These are phyloP conservation scores for Trifolium fragiferum DNA, from an alignment of 306 rosid genomes.

Conservation along the genomic window DNA sequence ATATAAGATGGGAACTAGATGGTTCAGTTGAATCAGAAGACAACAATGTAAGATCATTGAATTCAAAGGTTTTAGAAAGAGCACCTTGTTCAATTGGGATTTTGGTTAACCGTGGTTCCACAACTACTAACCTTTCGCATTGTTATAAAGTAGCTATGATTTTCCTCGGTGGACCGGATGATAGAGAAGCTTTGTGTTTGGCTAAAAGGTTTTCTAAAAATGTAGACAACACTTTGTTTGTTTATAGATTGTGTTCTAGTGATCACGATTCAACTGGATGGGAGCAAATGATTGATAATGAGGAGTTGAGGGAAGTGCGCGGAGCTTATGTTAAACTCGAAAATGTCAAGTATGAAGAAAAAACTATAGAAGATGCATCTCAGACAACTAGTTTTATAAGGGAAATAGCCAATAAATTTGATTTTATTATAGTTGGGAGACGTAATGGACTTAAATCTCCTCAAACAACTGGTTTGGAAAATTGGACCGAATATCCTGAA, in stretches of 20 bases:
- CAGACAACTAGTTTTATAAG: conserved; percentile 42
- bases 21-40: conserved; percentile 49
- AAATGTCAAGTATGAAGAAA: conserved; percentile 44
- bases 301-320: conserved; percentile 37
- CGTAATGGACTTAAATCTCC: conserved; percentile 37
- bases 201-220: conserved; percentile 47
- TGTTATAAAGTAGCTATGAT: conserved; percentile 37
- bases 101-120: conserved; percentile 39
- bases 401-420: conserved; percentile 37
- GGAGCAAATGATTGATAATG: conserved; percentile 50
- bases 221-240: conserved; percentile 12
- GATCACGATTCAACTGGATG: conserved; percentile 7
- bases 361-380: conserved; percentile 33
- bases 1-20: conserved; percentile 45
- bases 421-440: conserved; percentile 64
- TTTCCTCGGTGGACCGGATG: conserved; percentile 62
- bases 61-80: conserved; percentile 43
- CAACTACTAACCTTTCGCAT: neutral
- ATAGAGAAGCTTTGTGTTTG: conserved; percentile 57
- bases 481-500: conserved; percentile 69
- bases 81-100: conserved; percentile 63
- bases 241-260: conserved; percentile 33
- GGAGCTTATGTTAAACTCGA: conserved; percentile 2
- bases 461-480: conserved; percentile 51
- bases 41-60: conserved; percentile 40